These are phyloP conservation scores for Apophysomyces variabilis DNA, from an alignment of 371 early-diverging fungal genomes.

Conservation along the genomic window DNA sequence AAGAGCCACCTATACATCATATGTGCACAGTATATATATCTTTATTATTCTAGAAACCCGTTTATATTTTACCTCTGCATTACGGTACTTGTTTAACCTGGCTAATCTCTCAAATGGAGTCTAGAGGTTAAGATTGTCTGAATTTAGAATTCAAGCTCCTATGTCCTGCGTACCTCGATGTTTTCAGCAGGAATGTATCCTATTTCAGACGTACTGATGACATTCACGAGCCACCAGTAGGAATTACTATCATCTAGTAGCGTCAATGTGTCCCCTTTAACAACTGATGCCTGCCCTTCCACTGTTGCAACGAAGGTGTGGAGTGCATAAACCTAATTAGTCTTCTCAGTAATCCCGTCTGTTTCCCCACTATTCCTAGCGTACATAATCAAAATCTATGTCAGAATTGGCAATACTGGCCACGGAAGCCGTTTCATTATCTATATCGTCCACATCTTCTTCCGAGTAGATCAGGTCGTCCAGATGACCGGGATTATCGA, in stretches of 20 bases:
- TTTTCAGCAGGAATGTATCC: slow-evolving; percentile 98
- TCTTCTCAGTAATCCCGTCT: background rate
- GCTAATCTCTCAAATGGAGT: slow-evolving; percentile 91
- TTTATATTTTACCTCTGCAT: slow-evolving; percentile 55
- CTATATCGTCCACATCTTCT: slow-evolving; percentile 37
- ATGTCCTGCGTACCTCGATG: slow-evolving; percentile 70
- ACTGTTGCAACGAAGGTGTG: slow-evolving; percentile 94
- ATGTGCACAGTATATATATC: too few relatives aligned
- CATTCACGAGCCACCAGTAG: slow-evolving; percentile 98
- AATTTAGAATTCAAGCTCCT: background rate
- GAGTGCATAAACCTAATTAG: slow-evolving; percentile 80
- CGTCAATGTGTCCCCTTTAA: slow-evolving; percentile 86
- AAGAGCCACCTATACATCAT: slow-evolving; percentile 35
- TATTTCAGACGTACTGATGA: slow-evolving; percentile 86
- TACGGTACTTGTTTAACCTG: slow-evolving; percentile 86
- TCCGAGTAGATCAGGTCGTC: slow-evolving; percentile 22
- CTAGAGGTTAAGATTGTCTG: slow-evolving; percentile 59
- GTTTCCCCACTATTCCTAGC: background rate
- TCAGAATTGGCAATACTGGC: slow-evolving; percentile 72
- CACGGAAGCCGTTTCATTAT: slow-evolving; percentile 58
- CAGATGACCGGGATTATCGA: slow-evolving; percentile 26
- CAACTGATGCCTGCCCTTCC: slow-evolving; percentile 95
- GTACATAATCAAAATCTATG: slow-evolving; percentile 64
- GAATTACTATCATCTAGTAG: slow-evolving; percentile 95
- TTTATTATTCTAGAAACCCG: background rate